Evolutionary conservation across 2,329 filamentous ascomycete genomes (phyloP).

Genomic region (Diaporthe destruens): DNA sequence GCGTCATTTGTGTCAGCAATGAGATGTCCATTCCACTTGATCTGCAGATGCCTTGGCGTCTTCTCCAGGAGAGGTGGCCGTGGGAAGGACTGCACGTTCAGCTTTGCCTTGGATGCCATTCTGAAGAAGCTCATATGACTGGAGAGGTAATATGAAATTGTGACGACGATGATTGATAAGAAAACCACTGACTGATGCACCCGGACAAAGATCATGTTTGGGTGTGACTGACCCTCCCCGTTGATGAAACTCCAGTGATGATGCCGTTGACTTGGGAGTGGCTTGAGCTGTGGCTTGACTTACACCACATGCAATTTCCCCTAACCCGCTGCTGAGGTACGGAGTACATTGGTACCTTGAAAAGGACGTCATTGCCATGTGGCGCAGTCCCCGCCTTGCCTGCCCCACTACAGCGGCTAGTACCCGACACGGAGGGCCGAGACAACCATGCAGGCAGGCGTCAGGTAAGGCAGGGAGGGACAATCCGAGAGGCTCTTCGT

Average conservation of each 20-base stretch:
- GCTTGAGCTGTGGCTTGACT: slow-evolving; percentile 25
- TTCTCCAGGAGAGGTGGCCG: slow-evolving; percentile 69
- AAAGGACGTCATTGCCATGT: slow-evolving; percentile 30
- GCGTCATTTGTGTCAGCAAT: slow-evolving; percentile 70
- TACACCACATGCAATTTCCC: neutral
- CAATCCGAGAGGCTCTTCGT: neutral
- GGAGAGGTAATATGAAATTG: neutral
- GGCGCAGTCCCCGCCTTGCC: slow-evolving; percentile 33
- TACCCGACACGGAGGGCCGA: slow-evolving; percentile 3
- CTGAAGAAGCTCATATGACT: slow-evolving; percentile 40
- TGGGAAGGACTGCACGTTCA: slow-evolving; percentile 70
- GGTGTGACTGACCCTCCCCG: neutral
- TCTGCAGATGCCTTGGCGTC: slow-evolving; percentile 65
- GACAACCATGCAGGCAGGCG: slow-evolving; percentile 14
- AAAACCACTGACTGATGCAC: neutral
- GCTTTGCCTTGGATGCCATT: slow-evolving; percentile 56
- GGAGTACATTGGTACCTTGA: neutral
- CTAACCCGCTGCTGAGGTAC: neutral
- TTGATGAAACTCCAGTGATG: slow-evolving; percentile 25
- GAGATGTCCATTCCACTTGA: slow-evolving; percentile 66
- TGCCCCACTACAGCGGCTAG: slow-evolving; percentile 23
- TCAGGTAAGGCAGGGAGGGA: slow-evolving; percentile 15
- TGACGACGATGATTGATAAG: neutral
- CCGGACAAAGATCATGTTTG: neutral
- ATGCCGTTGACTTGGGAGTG: slow-evolving; percentile 31